Conservation (phyloP, 2,329 filamentous ascomycete genomes). For the Ophiostoma tasmaniense region DNA sequence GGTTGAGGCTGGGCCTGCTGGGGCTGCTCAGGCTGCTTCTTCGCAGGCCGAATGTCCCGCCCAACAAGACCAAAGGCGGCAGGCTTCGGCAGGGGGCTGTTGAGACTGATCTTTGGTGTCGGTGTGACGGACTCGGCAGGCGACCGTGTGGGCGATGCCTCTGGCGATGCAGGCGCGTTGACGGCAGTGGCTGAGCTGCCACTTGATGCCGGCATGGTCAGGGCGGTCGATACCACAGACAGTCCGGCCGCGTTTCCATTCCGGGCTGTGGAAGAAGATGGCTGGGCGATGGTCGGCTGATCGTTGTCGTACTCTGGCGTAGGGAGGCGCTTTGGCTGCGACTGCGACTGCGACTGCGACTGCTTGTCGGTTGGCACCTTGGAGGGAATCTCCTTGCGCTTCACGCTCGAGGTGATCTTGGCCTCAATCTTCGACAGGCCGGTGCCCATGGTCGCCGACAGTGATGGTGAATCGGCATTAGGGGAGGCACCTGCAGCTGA, state of each 20-base stretch:
- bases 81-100: background rate
- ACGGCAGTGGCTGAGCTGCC: background rate
- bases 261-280: background rate
- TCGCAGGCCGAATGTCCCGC: background rate
- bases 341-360: background rate
- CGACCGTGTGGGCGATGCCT: background rate
- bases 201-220: background rate
- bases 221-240: background rate
- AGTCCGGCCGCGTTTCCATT: background rate
- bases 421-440: constrained; percentile 6
- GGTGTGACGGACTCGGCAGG: background rate
- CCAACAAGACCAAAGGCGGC: background rate
- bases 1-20: background rate
- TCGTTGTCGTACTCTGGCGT: background rate
- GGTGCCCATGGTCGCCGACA: background rate
- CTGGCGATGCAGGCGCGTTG: background rate
- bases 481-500: background rate
- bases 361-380: background rate
- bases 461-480: background rate
- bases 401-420: background rate
- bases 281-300: background rate
- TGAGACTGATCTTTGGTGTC: background rate
- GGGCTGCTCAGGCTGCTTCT: background rate
- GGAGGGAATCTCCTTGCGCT: background rate
- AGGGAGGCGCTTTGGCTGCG: background rate